Evolutionary conservation across 805 yeast species (phyloP).

Genomic region (Pichia deserticola): DNA sequence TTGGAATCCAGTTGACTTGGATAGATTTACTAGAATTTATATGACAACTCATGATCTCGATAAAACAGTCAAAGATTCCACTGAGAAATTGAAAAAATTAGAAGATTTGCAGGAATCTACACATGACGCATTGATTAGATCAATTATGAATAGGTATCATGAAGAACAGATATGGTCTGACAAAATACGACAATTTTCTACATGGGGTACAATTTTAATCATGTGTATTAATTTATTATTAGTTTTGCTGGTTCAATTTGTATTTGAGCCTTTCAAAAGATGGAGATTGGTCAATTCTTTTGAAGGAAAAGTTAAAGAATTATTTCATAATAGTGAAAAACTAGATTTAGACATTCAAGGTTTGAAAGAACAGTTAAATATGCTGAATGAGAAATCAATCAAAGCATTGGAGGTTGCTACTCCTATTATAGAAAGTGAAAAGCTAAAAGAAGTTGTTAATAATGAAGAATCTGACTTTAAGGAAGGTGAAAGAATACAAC

Average conservation of each 20-base stretch:
- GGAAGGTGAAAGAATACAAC: too few species aligned
- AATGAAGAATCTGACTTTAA: not conserved
- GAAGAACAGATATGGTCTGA: slow-evolving; percentile 99
- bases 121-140: slow-evolving; percentile 61
- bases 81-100: slow-evolving; percentile 38
- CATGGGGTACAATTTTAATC: slow-evolving; percentile 91
- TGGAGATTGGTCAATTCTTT: slow-evolving; percentile 72
- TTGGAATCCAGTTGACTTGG: slow-evolving; percentile 78
- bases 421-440: too few species aligned
- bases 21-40: slow-evolving; percentile 74
- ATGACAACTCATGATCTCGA: slow-evolving; percentile 74
- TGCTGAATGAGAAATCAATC: not conserved
- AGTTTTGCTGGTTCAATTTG: slow-evolving; percentile 73
- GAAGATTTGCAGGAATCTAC: slow-evolving; percentile 63
- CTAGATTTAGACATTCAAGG: slow-evolving; percentile 12
- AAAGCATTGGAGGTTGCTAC: too few species aligned
- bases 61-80: slow-evolving; percentile 46
- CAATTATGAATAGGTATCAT: slow-evolving; percentile 82
- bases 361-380: slow-evolving; percentile 14
- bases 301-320: slow-evolving; percentile 65
- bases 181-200: slow-evolving; percentile 85
- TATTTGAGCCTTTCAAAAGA: slow-evolving; percentile 94
- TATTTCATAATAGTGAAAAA: slow-evolving; percentile 32
- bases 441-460: too few species aligned
- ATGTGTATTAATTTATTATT: slow-evolving; percentile 81